Evolutionary conservation across 305 asterid species (phyloP).

Genomic region (Fraxinus platypoda): DNA sequence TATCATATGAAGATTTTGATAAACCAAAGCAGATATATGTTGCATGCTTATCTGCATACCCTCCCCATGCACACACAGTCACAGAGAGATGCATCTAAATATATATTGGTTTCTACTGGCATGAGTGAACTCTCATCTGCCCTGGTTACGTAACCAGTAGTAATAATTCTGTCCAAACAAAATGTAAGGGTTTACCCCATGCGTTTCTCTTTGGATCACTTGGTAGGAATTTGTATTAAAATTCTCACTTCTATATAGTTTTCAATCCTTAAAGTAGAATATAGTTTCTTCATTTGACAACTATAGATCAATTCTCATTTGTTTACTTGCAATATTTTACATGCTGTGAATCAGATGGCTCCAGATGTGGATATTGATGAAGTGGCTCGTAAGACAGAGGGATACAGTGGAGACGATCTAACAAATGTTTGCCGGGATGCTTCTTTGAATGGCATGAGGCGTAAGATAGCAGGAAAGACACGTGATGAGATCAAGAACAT

Average conservation of each 20-base stretch:
- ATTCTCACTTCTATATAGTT: not conserved
- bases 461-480: constrained; percentile 94
- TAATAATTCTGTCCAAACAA: not conserved
- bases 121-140: not conserved
- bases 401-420: constrained; percentile 97
- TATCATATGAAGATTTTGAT: not conserved
- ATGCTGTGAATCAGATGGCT: constrained; percentile 53
- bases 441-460: constrained; percentile 83
- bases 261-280: not conserved
- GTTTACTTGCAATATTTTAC: not conserved
- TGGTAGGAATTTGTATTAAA: not conserved
- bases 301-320: not conserved
- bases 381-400: constrained; percentile 89
- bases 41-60: not conserved
- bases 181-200: not conserved
- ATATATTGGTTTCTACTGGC: not conserved
- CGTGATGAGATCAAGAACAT: constrained; percentile 93
- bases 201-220: not conserved
- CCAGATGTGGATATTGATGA: constrained; percentile 86
- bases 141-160: not conserved
- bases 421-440: constrained; percentile 96
- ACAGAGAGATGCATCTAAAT: not conserved
- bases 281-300: not conserved
- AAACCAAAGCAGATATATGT: not conserved
- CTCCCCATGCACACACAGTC: not conserved